Conservation (phyloP, 2,329 filamentous ascomycete species). For the Lachnellula willkommii region DNA sequence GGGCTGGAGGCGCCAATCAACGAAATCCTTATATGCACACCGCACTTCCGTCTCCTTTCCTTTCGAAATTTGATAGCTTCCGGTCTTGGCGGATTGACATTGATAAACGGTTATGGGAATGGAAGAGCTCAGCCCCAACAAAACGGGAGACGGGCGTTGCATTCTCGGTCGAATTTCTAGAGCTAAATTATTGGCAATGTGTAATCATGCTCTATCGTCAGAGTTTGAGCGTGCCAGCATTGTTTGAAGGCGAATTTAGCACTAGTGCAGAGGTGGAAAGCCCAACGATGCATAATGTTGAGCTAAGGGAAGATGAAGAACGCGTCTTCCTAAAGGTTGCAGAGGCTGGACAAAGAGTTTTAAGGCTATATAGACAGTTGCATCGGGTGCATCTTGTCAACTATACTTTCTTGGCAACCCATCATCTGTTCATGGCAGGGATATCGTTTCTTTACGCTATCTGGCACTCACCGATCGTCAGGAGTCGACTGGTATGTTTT, state of each 20-base stretch:
- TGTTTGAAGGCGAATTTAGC: slow-evolving; percentile 74
- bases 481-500: slow-evolving; percentile 70
- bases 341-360: slow-evolving; percentile 86
- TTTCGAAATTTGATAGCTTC: slow-evolving; percentile 79
- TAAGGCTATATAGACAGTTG: slow-evolving; percentile 84
- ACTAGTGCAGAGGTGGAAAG: slow-evolving; percentile 60
- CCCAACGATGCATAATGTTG: slow-evolving; percentile 56
- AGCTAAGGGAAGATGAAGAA: slow-evolving; percentile 77
- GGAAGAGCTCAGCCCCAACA: slow-evolving; percentile 78
- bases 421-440: slow-evolving; percentile 96
- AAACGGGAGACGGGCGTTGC: slow-evolving; percentile 76
- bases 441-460: slow-evolving; percentile 95
- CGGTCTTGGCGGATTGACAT: slow-evolving; percentile 84
- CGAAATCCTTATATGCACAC: slow-evolving; percentile 71
- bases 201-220: slow-evolving; percentile 94
- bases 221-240: slow-evolving; percentile 77
- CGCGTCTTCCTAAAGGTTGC: slow-evolving; percentile 91
- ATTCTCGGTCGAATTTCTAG: slow-evolving; percentile 84
- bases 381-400: slow-evolving; percentile 87
- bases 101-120: slow-evolving; percentile 74
- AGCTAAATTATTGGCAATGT: slow-evolving; percentile 96
- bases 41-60: slow-evolving; percentile 75
- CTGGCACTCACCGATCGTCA: slow-evolving; percentile 88
- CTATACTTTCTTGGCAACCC: slow-evolving; percentile 91
- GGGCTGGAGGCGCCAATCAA: slow-evolving; percentile 58